phyloP scores from a whole-genome alignment of 169 alveolate genomes.

The Sarcocystis neurona region DNA sequence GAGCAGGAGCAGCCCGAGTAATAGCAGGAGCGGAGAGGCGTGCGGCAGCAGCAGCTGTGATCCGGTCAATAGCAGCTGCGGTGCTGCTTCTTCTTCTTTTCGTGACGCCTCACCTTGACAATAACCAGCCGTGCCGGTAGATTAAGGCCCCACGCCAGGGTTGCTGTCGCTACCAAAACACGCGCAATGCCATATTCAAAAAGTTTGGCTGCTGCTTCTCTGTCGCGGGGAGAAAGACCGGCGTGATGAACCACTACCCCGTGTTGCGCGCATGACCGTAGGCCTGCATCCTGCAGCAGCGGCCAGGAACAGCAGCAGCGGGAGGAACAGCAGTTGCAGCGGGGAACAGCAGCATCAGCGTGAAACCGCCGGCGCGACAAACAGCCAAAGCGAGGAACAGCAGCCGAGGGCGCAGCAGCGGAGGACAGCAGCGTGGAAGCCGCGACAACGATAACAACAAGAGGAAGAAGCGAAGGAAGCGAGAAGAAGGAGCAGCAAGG shows the following conservation, averaged over 20 bases:
- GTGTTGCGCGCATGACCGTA: slow-evolving; percentile 73
- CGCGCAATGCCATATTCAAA: slow-evolving; percentile 91
- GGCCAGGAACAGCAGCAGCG: neutral
- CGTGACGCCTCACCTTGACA: slow-evolving; percentile 78
- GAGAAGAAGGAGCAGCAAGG: neutral
- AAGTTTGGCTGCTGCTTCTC: slow-evolving; percentile 94
- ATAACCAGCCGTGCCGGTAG: slow-evolving; percentile 98
- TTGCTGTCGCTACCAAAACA: slow-evolving; percentile 96
- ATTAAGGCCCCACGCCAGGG: slow-evolving; percentile 99
- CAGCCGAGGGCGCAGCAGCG: neutral
- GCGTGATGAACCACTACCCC: slow-evolving; percentile 99
- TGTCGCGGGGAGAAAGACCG: slow-evolving; percentile 93
- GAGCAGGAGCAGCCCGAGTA: no score
- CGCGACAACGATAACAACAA: neutral
- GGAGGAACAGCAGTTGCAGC: no score
- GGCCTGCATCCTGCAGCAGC: slow-evolving; percentile 31
- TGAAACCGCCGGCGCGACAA: no score
- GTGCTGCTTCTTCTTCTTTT: neutral
- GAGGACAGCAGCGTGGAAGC: neutral
- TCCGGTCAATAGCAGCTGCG: neutral
- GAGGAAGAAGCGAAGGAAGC: neutral
- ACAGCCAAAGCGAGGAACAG: no score
- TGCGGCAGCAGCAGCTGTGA: no score
- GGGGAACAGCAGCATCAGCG: neutral
- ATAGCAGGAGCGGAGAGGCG: no score